phyloP scores from a whole-genome alignment of 106 monocot species.

The Apostasia ramifera region DNA sequence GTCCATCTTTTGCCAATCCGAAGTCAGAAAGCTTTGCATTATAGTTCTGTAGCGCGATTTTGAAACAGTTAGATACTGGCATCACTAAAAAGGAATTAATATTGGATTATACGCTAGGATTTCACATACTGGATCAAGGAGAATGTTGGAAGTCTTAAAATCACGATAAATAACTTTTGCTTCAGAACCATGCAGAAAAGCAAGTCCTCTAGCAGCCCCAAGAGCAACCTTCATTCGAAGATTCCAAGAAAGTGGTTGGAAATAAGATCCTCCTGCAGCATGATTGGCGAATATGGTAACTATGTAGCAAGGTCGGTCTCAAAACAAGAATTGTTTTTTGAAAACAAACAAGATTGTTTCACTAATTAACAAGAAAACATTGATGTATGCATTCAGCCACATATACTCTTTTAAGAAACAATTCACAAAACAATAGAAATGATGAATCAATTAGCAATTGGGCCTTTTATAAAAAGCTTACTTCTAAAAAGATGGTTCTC shows the following conservation, averaged over 20 bases:
- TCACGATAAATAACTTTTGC: constrained; percentile 88
- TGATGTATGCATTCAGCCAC: not conserved
- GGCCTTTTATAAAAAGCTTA: constrained; percentile 23
- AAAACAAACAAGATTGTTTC: too few species aligned
- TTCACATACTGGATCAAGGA: constrained; percentile 61
- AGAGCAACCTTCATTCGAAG: constrained; percentile 81
- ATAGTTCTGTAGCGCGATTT: constrained; percentile 30
- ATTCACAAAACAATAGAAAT: too few species aligned
- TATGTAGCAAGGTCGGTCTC: not conserved
- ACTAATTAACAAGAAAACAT: not conserved
- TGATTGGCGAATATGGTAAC: not conserved
- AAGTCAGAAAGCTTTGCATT: constrained; percentile 81
- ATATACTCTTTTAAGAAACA: too few species aligned
- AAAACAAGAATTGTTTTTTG: too few species aligned
- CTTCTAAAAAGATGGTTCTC: constrained; percentile 98
- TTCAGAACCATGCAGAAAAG: constrained; percentile 66
- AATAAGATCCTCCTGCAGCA: constrained; percentile 68
- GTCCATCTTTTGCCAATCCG: constrained; percentile 80
- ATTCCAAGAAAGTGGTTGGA: constrained; percentile 94
- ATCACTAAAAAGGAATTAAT: not conserved
- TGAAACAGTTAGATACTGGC: not conserved
- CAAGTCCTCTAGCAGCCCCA: constrained; percentile 85
- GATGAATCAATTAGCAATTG: too few species aligned
- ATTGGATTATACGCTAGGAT: not conserved
- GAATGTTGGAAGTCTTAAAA: constrained; percentile 84